Percentiles rank a stretch among this genome's conserved stretches.
These are phyloP conservation scores for Oryza punctata DNA, from an alignment of 176 grass and related monocot genomes.

Conservation along the genomic window DNA sequence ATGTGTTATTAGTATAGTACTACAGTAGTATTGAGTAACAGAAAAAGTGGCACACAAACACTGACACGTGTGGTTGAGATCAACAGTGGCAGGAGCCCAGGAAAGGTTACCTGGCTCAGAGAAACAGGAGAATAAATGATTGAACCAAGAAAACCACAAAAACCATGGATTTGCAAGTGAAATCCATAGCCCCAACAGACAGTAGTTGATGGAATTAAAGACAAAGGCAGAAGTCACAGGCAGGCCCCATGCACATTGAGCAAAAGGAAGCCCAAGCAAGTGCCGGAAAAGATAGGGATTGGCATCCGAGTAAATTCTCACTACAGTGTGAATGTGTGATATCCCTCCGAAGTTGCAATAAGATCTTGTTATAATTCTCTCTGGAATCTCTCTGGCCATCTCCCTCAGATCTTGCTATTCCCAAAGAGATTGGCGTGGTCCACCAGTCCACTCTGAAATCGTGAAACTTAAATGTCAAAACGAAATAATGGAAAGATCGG, in stretches of 20 bases:
- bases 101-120: neutral
- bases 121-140: constrained; percentile 1
- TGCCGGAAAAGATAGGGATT: neutral
- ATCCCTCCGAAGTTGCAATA: neutral
- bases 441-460: neutral
- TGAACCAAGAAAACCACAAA: neutral
- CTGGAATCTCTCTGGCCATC: neutral
- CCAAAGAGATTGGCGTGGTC: constrained; percentile 10
- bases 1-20: neutral
- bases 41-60: neutral
- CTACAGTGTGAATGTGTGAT: neutral
- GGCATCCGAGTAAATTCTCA: neutral
- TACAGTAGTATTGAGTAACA: neutral
- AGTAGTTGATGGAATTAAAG: neutral
- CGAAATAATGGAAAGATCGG: neutral
- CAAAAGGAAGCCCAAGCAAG: neutral
- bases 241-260: neutral
- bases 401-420: constrained; percentile 3
- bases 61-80: neutral
- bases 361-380: neutral
- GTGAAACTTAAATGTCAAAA: neutral
- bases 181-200: neutral
- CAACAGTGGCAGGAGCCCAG: neutral
- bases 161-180: neutral
- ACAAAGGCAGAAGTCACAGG: neutral